Evolutionary conservation across 2,329 filamentous ascomycete genomes (phyloP).

Genomic region (Ophiostoma australiae): DNA sequence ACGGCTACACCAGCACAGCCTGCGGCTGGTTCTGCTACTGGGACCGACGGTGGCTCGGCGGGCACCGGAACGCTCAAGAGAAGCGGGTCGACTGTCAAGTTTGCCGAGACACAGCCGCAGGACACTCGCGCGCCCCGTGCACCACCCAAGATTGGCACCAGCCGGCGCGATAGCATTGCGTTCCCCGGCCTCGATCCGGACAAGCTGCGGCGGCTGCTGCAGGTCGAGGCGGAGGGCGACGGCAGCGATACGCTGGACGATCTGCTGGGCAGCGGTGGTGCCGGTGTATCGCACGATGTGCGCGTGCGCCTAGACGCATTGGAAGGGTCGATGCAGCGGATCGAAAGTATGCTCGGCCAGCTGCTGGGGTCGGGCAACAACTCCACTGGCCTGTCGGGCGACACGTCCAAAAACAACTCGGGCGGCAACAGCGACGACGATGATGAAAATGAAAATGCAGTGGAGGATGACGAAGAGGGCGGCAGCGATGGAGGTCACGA

Average conservation of each 20-base stretch:
- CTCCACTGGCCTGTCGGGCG: not conserved
- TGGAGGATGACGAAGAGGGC: not conserved
- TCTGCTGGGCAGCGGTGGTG: not conserved
- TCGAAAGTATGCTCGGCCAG: constrained; percentile 33
- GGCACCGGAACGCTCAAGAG: not conserved
- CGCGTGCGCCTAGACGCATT: constrained; percentile 44
- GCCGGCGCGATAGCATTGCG: constrained; percentile 51
- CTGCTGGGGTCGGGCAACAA: constrained; percentile 25
- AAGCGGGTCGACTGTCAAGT: constrained; percentile 23
- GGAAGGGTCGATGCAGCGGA: constrained; percentile 45
- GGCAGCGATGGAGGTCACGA: not conserved
- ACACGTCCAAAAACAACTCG: constrained; percentile 10
- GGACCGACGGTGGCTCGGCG: not conserved
- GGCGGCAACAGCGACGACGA: not conserved
- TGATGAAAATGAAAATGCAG: constrained; percentile 12
- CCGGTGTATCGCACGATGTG: constrained; percentile 35
- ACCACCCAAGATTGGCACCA: constrained; percentile 32
- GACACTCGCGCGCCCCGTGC: not conserved
- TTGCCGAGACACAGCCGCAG: constrained; percentile 16
- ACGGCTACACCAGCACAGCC: constrained; percentile 18
- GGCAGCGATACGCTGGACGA: constrained; percentile 7
- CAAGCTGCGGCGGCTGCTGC: constrained; percentile 48
- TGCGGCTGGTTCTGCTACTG: constrained; percentile 7
- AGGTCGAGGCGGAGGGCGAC: constrained; percentile 29
- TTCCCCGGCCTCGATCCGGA: constrained; percentile 47